Evolutionary conservation across 345 rosid genomes (phyloP).

Genomic region (Gossypium longicalyx): DNA sequence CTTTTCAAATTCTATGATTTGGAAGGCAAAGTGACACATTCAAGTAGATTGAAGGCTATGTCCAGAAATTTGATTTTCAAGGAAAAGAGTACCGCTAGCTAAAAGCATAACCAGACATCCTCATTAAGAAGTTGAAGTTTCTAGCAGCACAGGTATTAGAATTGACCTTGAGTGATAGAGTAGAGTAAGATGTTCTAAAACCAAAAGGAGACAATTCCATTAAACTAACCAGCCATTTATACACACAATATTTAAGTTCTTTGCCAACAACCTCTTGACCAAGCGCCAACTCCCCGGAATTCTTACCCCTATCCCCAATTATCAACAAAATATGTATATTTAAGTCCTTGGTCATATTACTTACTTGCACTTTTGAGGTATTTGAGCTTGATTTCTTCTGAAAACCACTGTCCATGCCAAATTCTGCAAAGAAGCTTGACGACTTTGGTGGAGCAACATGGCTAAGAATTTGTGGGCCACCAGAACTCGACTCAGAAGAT

Average conservation of each 20-base stretch:
- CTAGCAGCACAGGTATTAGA: not conserved
- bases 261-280: not conserved
- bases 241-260: not conserved
- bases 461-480: constrained; percentile 64
- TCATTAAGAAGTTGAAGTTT: not conserved
- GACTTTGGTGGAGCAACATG: constrained; percentile 97
- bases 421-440: constrained; percentile 81
- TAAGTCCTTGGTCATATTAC: not conserved
- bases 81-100: not conserved
- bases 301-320: too few relatives aligned
- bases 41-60: not conserved
- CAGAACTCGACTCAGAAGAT: constrained; percentile 46
- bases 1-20: not conserved
- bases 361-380: constrained; percentile 76
- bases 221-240: not conserved
- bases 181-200: constrained; percentile 3
- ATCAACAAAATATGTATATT: too few relatives aligned
- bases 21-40: not conserved
- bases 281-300: too few relatives aligned
- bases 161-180: not conserved
- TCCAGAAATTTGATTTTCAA: not conserved
- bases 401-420: constrained; percentile 74
- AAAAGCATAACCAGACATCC: not conserved
- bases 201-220: not conserved
- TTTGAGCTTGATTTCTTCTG: constrained; percentile 55